Evolutionary conservation across 106 monocot genomes (phyloP).

Genomic region (Dendrobium catenatum): DNA sequence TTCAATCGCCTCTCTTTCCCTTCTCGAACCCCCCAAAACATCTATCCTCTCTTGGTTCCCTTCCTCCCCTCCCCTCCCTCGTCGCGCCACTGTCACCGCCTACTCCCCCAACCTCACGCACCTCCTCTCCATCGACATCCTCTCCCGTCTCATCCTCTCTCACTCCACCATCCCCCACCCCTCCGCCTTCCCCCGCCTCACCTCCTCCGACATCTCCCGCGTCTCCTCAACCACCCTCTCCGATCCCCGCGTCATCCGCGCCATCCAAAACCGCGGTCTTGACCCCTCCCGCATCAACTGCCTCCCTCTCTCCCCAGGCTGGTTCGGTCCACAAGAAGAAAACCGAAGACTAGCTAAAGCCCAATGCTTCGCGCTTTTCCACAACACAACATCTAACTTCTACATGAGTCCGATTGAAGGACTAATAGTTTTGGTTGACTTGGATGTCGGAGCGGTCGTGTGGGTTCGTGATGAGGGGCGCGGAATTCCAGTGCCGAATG

Average conservation of each 20-base stretch:
- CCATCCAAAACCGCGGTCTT: slow-evolving; percentile 38
- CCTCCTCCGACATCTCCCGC: slow-evolving; percentile 37
- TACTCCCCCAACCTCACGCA: slow-evolving; percentile 25
- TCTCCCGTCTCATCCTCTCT: slow-evolving; percentile 12
- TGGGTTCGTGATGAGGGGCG: slow-evolving; percentile 25
- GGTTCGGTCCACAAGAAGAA: slow-evolving; percentile 55
- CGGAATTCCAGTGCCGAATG: slow-evolving; percentile 43
- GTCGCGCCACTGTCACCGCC: slow-evolving; percentile 32
- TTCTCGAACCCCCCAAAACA: slow-evolving; percentile 49
- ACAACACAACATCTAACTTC: slow-evolving; percentile 60
- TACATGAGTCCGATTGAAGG: slow-evolving; percentile 88
- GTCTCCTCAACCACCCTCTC: slow-evolving; percentile 33
- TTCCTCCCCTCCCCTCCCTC: slow-evolving; percentile 33
- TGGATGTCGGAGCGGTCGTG: slow-evolving; percentile 46
- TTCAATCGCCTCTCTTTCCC: slow-evolving; percentile 52
- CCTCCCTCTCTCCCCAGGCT: slow-evolving; percentile 52
- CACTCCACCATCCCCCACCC: slow-evolving; percentile 13
- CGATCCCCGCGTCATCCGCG: slow-evolving; percentile 38
- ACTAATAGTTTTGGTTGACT: slow-evolving; percentile 57
- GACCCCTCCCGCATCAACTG: slow-evolving; percentile 54
- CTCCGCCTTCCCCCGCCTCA: slow-evolving; percentile 57
- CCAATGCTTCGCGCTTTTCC: slow-evolving; percentile 49
- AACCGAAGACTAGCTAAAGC: slow-evolving; percentile 38
- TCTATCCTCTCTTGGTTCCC: slow-evolving; percentile 29
- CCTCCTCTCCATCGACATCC: slow-evolving; percentile 31